Base-by-base conservation (phyloP, 208 protist species). In the Trypanosoma rangeli region DNA sequence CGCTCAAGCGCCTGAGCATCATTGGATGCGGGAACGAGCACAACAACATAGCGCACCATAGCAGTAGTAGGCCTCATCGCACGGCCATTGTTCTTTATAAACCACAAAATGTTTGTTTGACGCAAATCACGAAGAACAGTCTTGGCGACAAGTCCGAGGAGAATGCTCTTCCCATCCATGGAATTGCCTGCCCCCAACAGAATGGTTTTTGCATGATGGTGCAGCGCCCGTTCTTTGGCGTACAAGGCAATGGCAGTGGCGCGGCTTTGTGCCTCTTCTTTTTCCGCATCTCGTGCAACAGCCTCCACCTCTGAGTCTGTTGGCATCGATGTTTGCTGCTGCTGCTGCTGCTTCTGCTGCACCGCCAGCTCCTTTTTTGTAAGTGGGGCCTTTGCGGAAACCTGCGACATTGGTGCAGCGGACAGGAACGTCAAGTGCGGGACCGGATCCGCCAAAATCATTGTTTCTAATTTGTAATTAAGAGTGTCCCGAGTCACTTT, bases 381-480 rank as follows among this genome's bases (percentile, higher is more conserved):
- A 13, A 4, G n/a, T 9, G 37, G n/a, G 13, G 26, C 22, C 29
- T 26, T 53, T 22, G 9, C 18, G n/a, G 49, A 26, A 9, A 4
- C 18, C 16, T 33, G 54, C 16, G 52, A 2, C 55, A 39, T 4
- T 39, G 29, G 33, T n/a, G 49, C 24, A 56, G 24, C 33, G 15
- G 31, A 15, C 33, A 65, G n/a, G 13, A 31, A 10, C 28, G 42
- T 0, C 42, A 31, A 0, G 3, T 22, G 20, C n/a, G 9, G 7
- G 53, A 71, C 5, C 37, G 57, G 12, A 44, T 68, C 58, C 42
- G 13, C 16, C 22, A 75, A 13, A 7, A 52, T 44, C 52, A 79
- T 57, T 28, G 84, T 87, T 68, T 94, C 89, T 37, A 94, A 13
- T 59, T 82, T 85, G 80, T 94, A 94, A 70, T 92, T 86, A 22